Evolutionary conservation across 75 land plant species (phyloP), one percentile per base, ranked within the genome.

Genomic region (Ceratopteris richardii): DNA sequence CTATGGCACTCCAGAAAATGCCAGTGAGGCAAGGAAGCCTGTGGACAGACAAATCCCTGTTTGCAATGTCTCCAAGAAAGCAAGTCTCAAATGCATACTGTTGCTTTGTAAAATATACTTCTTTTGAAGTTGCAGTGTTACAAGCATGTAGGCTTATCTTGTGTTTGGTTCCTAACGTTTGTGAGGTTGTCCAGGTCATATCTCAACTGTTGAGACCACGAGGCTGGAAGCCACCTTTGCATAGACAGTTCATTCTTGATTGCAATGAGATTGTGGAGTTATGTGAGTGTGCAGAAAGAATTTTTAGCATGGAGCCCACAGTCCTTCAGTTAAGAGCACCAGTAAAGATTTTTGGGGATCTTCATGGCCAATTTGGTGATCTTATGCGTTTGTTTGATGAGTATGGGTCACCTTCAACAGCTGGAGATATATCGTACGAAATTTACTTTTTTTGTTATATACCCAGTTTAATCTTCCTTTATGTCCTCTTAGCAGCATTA

Each of bases 311-410:
- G 51, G 77, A 77, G 59, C 68, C 77, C 30, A 77, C 70, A 66
- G 79, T 77, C 16, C 60, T 77, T 28, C 79, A 74, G 62, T 57
- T 77, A 10, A 66, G 71, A 56, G 79, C 79, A 2, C 79, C 79
- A 23, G 79, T 77, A 14, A 77, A 77, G 66, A 77, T 77, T 19
- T 77, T 73, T 67, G 79, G 79, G 21, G 79, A 77, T 63, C 71
- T 77, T 44, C 77, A 77, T 62, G 79, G 79, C n/a, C 79, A 77
- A 52, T 77, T 77, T 77, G 77, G 79, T 11, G 79, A 77, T 62
- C 71, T 77, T 14, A 77, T 77, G 79, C 69, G 79, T 39, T 74
- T 77, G 54, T 77, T 77, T 73, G 79, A 77, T 74, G 79, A 77
- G 44, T 77, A 77, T 54, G 79, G 79, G 25, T 71, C 79, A 40